A percentile compares a stretch with the other conserved stretches of the same genome.
Conservation (phyloP, 192 early-diverging fungal species). For the Gryganskiella cystojenkinii region DNA sequence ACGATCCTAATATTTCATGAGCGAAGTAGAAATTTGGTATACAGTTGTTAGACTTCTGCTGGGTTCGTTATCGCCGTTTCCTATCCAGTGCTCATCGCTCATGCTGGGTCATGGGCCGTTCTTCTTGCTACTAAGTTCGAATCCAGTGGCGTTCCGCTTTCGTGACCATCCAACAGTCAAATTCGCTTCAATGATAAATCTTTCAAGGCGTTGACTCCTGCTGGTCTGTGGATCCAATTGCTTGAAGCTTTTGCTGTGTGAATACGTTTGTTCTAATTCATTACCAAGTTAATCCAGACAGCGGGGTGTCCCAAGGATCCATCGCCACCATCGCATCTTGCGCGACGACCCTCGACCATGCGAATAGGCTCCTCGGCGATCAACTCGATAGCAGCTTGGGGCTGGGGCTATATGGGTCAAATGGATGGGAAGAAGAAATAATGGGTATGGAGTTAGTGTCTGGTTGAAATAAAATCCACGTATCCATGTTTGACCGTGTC, state of each 20-base stretch:
- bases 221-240: no score
- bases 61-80: neutral
- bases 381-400: constrained; percentile 91
- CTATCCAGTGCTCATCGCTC: neutral
- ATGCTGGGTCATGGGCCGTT: no score
- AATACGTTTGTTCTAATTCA: no score
- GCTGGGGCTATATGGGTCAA: constrained; percentile 80
- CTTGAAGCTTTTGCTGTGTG: no score
- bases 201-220: no score
- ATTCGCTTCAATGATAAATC: no score
- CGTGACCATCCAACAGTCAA: no score
- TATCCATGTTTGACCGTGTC: neutral
- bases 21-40: neutral
- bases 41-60: neutral
- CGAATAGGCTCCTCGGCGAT: constrained; percentile 90
- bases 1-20: constrained; percentile 56
- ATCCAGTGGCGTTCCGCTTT: no score
- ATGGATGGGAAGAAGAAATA: neutral
- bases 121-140: no score
- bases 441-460: neutral
- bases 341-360: constrained; percentile 76
- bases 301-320: constrained; percentile 94
- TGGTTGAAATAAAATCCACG: neutral
- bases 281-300: constrained; percentile 94
- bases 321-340: constrained; percentile 92